Evolutionary conservation across 2,329 filamentous ascomycete species (phyloP).

Genomic region (Juglanconis juglandina): DNA sequence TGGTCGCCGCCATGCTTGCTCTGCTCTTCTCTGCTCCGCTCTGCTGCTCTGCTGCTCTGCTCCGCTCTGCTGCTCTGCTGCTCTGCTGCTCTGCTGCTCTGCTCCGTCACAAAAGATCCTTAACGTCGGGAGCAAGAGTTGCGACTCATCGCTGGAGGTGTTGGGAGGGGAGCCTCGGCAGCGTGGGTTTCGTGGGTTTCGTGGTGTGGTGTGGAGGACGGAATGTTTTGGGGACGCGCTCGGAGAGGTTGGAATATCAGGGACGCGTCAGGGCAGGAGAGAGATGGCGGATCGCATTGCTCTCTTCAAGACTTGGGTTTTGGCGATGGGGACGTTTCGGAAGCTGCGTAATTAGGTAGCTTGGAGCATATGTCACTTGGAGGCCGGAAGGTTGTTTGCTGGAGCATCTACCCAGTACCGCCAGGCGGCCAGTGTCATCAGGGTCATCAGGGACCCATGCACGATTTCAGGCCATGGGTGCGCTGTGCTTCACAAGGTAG

Average conservation of each 20-base stretch:
- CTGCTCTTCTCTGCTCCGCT: background rate
- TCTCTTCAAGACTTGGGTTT: background rate
- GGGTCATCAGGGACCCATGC: no score
- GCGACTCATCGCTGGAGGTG: conserved; percentile 16
- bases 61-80: background rate
- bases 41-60: background rate
- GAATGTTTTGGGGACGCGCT: background rate
- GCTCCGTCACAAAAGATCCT: conserved; percentile 10
- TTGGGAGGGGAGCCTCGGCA: background rate
- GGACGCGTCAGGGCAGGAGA: conserved; percentile 3
- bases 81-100: background rate
- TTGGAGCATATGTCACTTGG: no score
- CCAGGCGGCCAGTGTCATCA: no score
- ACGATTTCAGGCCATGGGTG: no score
- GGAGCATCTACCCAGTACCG: no score
- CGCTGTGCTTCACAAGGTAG: no score
- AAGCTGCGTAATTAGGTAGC: no score
- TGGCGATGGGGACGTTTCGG: no score
- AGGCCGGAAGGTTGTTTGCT: no score
- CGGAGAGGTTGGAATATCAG: background rate
- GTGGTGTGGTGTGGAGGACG: conserved; percentile 12
- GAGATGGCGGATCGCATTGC: background rate
- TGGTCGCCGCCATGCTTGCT: conserved; percentile 35
- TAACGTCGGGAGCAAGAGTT: conserved; percentile 10
- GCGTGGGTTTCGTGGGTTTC: conserved; percentile 1